Conservation (phyloP, 768 basidiomycete species). For the Leccinum ochraceum region DNA sequence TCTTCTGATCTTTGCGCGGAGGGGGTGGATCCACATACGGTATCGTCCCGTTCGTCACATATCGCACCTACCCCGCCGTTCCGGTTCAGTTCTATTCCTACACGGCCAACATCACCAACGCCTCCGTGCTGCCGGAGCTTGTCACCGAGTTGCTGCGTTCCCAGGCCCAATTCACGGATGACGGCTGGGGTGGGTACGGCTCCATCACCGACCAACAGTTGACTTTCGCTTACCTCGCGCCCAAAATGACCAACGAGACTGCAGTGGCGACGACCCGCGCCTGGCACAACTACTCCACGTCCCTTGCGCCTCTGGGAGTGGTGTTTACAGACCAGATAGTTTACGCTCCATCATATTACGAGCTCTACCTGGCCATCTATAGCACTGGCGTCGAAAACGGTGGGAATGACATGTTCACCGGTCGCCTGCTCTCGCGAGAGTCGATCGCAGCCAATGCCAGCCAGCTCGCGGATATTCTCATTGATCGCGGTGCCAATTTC, state of each 20-base stretch:
- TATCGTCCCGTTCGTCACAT: conserved; percentile 40
- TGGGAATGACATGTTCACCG: conserved; percentile 28
- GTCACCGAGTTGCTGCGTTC: conserved; percentile 37
- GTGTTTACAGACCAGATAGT: background rate
- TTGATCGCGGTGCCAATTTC: background rate
- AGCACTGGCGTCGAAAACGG: background rate
- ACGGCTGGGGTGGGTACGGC: conserved; percentile 46
- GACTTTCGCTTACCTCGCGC: conserved; percentile 28
- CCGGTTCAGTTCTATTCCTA: conserved; percentile 36
- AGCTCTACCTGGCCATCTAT: background rate
- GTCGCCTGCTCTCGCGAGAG: conserved; percentile 35
- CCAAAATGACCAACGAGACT: conserved; percentile 38
- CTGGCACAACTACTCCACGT: conserved; percentile 32
- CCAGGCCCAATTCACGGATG: conserved; percentile 39
- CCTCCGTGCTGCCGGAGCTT: conserved; percentile 30
- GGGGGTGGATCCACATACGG: conserved; percentile 54
- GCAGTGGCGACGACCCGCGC: conserved; percentile 37
- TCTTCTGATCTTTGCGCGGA: conserved; percentile 58
- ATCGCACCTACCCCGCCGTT: conserved; percentile 41
- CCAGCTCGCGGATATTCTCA: conserved; percentile 24
- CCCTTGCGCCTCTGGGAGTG: conserved; percentile 12
- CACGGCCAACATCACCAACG: conserved; percentile 34
- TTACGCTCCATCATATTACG: background rate
- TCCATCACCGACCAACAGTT: background rate
- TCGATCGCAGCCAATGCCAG: conserved; percentile 19